These are phyloP conservation scores for Leccinum insolens DNA, from an alignment of 1,284 basidiomycete species.

Conservation along the genomic window DNA sequence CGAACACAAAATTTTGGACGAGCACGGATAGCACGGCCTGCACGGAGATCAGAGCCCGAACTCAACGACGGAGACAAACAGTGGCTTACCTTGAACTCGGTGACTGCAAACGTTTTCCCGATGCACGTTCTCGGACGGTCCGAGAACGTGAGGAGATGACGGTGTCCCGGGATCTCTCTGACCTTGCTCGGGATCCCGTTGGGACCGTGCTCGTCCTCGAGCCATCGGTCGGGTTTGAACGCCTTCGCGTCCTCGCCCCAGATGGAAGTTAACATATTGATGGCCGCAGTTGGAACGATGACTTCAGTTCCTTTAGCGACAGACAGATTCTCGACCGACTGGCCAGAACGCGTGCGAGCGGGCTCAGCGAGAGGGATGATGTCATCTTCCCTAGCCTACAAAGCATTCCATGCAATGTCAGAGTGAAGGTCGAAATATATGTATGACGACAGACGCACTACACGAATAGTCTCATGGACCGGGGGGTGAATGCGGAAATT, in stretches of 20 bases:
- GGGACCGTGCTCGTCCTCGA: background rate
- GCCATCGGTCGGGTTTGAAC: background rate
- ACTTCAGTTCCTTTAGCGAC: background rate
- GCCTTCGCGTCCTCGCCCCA: background rate
- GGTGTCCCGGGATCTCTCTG: background rate
- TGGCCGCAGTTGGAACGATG: background rate
- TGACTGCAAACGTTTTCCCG: background rate
- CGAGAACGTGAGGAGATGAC: background rate
- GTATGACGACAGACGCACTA: background rate
- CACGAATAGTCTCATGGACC: background rate
- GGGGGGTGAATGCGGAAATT: background rate
- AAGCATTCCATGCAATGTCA: background rate
- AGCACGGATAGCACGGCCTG: too few species aligned
- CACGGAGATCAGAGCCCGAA: too few species aligned
- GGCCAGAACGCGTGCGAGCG: background rate
- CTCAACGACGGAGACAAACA: too few species aligned
- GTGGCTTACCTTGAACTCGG: background rate
- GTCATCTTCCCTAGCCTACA: background rate
- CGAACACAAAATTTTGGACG: too few species aligned
- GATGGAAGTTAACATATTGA: background rate
- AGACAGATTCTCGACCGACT: background rate
- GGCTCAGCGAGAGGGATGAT: background rate
- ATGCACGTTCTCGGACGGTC: slow-evolving; percentile 1
- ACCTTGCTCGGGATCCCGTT: background rate
- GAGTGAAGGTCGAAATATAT: background rate